Percentiles rank a stretch among this genome's conserved stretches.
Evolutionary conservation across 2,329 filamentous ascomycete genomes (phyloP).

Genomic region (Colletotrichum australisinense): DNA sequence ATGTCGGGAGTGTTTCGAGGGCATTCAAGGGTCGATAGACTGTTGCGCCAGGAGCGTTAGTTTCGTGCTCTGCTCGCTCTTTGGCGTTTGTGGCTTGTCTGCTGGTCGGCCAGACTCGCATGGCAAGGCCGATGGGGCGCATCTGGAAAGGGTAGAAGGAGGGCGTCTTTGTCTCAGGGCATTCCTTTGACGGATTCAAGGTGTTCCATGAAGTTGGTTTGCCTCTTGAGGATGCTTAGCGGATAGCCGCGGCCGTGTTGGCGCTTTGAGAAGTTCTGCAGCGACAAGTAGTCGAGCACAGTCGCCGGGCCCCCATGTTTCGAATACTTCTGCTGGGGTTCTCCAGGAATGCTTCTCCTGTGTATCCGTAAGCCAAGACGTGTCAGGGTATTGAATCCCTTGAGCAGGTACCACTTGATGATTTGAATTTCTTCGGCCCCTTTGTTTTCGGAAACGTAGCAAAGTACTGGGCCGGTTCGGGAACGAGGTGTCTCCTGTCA

Average conservation of each 20-base stretch:
- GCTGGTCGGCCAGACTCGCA: slow-evolving; percentile 12
- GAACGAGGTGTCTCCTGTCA: slow-evolving; percentile 24
- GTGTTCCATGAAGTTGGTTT: not conserved
- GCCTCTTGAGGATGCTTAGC: slow-evolving; percentile 4
- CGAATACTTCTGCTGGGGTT: not conserved
- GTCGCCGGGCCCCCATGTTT: slow-evolving; percentile 3
- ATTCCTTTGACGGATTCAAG: slow-evolving; percentile 21
- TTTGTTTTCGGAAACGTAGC: slow-evolving; percentile 8
- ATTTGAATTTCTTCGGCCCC: slow-evolving; percentile 5
- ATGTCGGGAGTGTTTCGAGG: slow-evolving; percentile 12
- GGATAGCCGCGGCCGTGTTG: slow-evolving; percentile 11
- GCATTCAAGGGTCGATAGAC: not conserved
- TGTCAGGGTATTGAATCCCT: slow-evolving; percentile 1
- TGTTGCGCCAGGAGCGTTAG: slow-evolving; percentile 4
- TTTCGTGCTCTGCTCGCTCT: slow-evolving; percentile 22
- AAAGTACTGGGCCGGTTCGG: not conserved
- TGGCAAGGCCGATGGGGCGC: slow-evolving; percentile 20
- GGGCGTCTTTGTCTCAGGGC: slow-evolving; percentile 18
- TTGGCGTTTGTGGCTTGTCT: slow-evolving; percentile 24
- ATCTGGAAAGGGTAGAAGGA: slow-evolving; percentile 7
- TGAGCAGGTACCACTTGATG: not conserved
- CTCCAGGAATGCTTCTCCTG: not conserved
- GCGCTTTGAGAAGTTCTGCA: slow-evolving; percentile 15
- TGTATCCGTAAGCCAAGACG: not conserved
- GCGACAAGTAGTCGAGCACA: not conserved